Conservation (phyloP, 371 early-diverging fungal species). For the Batkoa obscura region DNA sequence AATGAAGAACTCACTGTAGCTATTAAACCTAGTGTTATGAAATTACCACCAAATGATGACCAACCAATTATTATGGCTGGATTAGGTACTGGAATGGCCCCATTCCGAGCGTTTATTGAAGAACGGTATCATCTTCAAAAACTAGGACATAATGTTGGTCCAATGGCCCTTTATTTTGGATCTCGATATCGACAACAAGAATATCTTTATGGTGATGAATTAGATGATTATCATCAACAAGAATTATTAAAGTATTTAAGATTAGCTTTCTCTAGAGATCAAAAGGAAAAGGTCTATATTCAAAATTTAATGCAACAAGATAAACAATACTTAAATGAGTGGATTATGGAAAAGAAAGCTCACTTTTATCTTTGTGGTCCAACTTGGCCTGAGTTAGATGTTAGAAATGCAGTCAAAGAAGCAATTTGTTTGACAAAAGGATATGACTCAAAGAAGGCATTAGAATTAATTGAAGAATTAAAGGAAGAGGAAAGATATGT, state of each 20-base stretch:
- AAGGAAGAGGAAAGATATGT: constrained; percentile 83
- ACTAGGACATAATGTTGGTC: constrained; percentile 62
- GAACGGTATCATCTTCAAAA: constrained; percentile 62
- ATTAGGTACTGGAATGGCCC: constrained; percentile 93
- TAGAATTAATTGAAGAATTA: constrained; percentile 59
- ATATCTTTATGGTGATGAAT: constrained; percentile 84
- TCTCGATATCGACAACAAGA: constrained; percentile 78
- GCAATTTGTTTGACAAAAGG: constrained; percentile 42
- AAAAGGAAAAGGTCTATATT: constrained; percentile 80
- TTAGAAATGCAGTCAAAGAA: constrained; percentile 70
- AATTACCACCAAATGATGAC: constrained; percentile 54
- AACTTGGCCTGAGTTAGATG: constrained; percentile 87
- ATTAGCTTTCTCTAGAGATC: constrained; percentile 86
- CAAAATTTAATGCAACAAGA: constrained; percentile 86
- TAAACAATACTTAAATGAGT: constrained; percentile 42
- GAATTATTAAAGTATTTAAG: constrained; percentile 66
- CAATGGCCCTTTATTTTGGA: constrained; percentile 87
- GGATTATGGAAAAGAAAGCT: constrained; percentile 47
- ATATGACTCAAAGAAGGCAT: constrained; percentile 38
- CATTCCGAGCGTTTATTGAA: constrained; percentile 90
- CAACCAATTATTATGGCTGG: constrained; percentile 92
- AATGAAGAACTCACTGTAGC: constrained; percentile 61
- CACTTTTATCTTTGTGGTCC: constrained; percentile 89
- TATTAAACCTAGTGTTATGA: constrained; percentile 91
- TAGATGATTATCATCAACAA: constrained; percentile 76